Evolutionary conservation across 31 red algal genomes (phyloP), one percentile per base, ranked within the genome.

Genomic region (Asparagopsis taxiformis): DNA sequence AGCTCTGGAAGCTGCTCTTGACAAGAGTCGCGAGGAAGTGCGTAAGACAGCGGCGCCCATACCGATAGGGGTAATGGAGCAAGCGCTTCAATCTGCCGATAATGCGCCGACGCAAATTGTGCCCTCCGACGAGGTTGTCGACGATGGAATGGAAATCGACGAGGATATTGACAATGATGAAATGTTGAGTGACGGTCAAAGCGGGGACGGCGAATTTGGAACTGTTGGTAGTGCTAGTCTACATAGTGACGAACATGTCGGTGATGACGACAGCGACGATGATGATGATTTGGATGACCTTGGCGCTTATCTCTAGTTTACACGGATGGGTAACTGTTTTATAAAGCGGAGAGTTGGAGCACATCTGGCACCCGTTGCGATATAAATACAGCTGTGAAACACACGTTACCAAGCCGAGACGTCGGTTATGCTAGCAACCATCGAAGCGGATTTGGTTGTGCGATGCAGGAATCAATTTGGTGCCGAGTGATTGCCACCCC

Each of bases 281-380:
- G 81, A 70, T 1, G 81, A 85, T 51, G 81, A 85, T 35, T 69
- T 75, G 31, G 81, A 85, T 24, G 70, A 75, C 60, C 31, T 85
- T 28, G 70, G 70, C 29, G 55, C 48, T 7, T 85, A 58, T 50
- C 62, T 85, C 70, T 85, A 59, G 46, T 20, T 25, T 31, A 57
- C 2, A 1, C 6, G 23, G 54, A 3, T 22, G 13, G 16, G 20
- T 33, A 63, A 9, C 55, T 6, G 6, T 9, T n/a, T 15, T 6
- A 31, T 13, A 17, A 24, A 4, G 21, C n/a, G 70, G 50, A 59
- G 29, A 26, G 50, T n/a, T n/a, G n/a, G n/a, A n/a, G n/a, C n/a
- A n/a, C n/a, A n/a, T n/a, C n/a, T n/a, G n/a, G n/a, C n/a, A n/a
- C n/a, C n/a, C n/a, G n/a, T n/a, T n/a, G n/a, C n/a, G n/a, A n/a